Evolutionary conservation across 495 filamentous ascomycete genomes (phyloP), one percentile per base, ranked within the genome.

Genomic region (Immersiella caudata): DNA sequence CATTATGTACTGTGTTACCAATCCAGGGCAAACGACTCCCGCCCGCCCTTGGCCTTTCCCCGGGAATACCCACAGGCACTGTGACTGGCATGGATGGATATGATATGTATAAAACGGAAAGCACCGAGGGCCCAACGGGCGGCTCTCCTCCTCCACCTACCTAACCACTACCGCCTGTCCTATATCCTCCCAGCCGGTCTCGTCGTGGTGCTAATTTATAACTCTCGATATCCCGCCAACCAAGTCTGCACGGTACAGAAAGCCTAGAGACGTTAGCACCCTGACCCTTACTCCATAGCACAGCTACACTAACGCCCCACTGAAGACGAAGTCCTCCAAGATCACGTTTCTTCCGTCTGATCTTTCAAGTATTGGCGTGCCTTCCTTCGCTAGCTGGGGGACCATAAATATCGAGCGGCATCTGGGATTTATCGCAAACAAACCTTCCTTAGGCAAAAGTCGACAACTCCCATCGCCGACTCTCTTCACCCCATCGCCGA

Each of bases 221-320:
- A 27, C 56, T 68, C 54, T 58, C 50, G 68, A 61, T 68, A 62
- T 71, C 64, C 67, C 68, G 21, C 55, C 73, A 69, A 73, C 67
- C 71, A 69, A 74, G 56, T 65, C 68, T 50, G 62, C 64, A 68
- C 68, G 70, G 62, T 57, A 69, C 68, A 20, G 67, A 21, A 58
- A 36, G 51, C 62, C 58, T 67, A 71, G 67, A 70, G 69, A 70
- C 29, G 4, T 33, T 8, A 46, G 40, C 40, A 72, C 68, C 69
- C 73, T 73, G 71, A 70, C 69, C 66, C 65, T 67, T 72, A 70
- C 36, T 54, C 71, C 66, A 73, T 73, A 72, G 61, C 68, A 67
- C 64, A 67, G 61, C 67, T 65, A 56, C 69, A 69, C 61, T 75
- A 72, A 72, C 69, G 70, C 67, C 68, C 71, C 67, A 52, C 70